phyloP scores from a whole-genome alignment of 768 basidiomycete genomes.

The Termitomyces sp. region DNA sequence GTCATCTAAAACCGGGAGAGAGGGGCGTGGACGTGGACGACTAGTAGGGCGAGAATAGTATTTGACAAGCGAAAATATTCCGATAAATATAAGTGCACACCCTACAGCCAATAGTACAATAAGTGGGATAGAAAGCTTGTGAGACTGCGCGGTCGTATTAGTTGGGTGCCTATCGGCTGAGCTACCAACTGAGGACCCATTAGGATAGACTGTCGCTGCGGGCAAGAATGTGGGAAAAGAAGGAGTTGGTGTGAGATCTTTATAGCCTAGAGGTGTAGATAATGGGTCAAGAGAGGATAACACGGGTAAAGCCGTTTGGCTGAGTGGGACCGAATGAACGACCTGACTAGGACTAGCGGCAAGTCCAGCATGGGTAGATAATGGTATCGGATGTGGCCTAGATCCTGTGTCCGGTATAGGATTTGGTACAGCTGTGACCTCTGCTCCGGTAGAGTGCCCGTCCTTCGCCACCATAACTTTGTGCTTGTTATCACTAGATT shows the following conservation, averaged over 20 bases:
- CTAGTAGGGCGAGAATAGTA: slow-evolving; percentile 47
- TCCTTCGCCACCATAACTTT: slow-evolving; percentile 15
- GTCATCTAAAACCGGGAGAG: slow-evolving; percentile 69
- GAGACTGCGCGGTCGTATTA: slow-evolving; percentile 15
- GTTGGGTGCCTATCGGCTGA: background rate
- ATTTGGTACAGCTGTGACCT: slow-evolving; percentile 42
- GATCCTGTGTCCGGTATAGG: slow-evolving; percentile 45
- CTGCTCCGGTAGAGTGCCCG: slow-evolving; percentile 18
- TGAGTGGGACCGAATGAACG: slow-evolving; percentile 10
- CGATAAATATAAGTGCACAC: slow-evolving; percentile 43
- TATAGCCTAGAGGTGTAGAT: slow-evolving; percentile 15
- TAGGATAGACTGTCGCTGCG: slow-evolving; percentile 11
- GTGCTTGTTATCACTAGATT: slow-evolving; percentile 12
- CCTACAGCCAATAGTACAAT: slow-evolving; percentile 55
- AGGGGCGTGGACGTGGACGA: slow-evolving; percentile 61
- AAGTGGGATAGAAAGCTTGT: slow-evolving; percentile 42
- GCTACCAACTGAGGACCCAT: slow-evolving; percentile 3
- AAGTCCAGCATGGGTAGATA: slow-evolving; percentile 23
- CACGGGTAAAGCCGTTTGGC: slow-evolving; percentile 13
- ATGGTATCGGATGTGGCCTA: slow-evolving; percentile 13
- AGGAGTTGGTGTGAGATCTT: slow-evolving; percentile 8
- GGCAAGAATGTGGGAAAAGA: slow-evolving; percentile 12
- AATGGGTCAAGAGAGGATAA: slow-evolving; percentile 22
- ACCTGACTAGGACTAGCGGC: slow-evolving; percentile 20
- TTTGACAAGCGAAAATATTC: slow-evolving; percentile 43